Base-by-base conservation (phyloP, 2,329 filamentous ascomycete genomes). In the Aureobasidium namibiae region DNA sequence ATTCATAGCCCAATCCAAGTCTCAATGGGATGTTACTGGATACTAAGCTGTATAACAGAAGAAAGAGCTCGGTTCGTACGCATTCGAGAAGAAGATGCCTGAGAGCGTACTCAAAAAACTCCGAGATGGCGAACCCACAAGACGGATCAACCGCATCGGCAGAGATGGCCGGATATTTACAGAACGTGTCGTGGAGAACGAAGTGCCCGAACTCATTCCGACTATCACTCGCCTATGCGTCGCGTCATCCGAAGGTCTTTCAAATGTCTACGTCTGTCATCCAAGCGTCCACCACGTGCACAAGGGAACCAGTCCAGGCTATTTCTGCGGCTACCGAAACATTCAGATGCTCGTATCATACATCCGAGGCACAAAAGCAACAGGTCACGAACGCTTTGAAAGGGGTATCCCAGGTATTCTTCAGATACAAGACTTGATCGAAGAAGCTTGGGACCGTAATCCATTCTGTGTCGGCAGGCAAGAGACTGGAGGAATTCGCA, bases 321-420 rank as follows among this genome's bases (percentile, higher is more conserved):
- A 58, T 1, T 96, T 97, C 69, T 97, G 92, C 69, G 92, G 92
- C 3, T 97, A 96, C 69, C 82, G 92, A 11, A 97, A 96, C 67
- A 94, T 96, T 26, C 92, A 97, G 70, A 95, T 95, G 87, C 74
- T 96, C 64, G 76, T 59, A 3, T 94, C 90, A 0, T 92, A 89
- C 69, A 83, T 96, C 23, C 81, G 86, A 61, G 81, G 80, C 9
- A 75, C 82, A 1, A 71, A 76, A 39, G 77, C 77, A 13, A 73
- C 77, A 13, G 89, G 88, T 0, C 72, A 80, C 61, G 77, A 85
- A 41, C 73, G 76, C 49, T 89, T 95, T 61, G 72, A 76, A 1
- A 75, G 76, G 4, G 76, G 68, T 3, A 75, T 91, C 5, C 91
- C 91, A 0, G 84, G 82, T 1, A 87, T 97, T 29, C 82, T 95